Conservation (phyloP, 768 basidiomycete species). For the Pisolithus marmoratus region DNA sequence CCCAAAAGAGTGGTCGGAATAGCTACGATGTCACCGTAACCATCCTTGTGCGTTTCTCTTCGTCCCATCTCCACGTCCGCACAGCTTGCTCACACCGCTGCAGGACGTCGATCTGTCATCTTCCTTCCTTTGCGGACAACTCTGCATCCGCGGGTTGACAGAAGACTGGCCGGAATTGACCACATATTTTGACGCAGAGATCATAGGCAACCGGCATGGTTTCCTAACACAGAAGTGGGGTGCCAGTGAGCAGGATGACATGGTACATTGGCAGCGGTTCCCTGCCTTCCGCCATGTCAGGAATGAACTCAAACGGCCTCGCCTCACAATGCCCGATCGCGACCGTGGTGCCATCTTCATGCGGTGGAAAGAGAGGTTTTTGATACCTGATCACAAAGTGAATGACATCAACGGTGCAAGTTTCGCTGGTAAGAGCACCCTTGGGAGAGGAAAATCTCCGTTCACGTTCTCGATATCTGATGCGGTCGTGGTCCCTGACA, state of each 20-base stretch:
- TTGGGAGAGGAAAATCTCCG: too few species aligned
- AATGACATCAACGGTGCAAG: conserved; percentile 93
- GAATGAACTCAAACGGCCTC: conserved; percentile 71
- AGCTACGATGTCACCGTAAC: conserved; percentile 93
- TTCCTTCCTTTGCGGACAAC: conserved; percentile 85
- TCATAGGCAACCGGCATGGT: conserved; percentile 86
- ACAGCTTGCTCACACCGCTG: conserved; percentile 2
- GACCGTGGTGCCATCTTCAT: conserved; percentile 86
- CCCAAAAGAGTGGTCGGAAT: conserved; percentile 90
- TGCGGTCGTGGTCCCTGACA: conserved; percentile 23
- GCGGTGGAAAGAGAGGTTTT: conserved; percentile 95
- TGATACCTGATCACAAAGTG: conserved; percentile 92
- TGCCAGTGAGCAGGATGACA: conserved; percentile 84
- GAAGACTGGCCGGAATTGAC: conserved; percentile 94
- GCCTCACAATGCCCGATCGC: conserved; percentile 70
- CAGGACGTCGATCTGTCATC: conserved; percentile 87
- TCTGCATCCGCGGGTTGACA: conserved; percentile 88
- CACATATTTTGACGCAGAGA: conserved; percentile 95
- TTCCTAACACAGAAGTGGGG: conserved; percentile 91
- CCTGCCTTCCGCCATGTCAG: conserved; percentile 82
- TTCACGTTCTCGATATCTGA: conserved; percentile 10
- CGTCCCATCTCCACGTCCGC: not conserved
- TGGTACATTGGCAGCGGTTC: conserved; percentile 93
- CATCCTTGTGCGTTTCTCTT: conserved; percentile 64
- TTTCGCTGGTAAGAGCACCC: conserved; percentile 68